Evolutionary conservation across 2,329 filamentous ascomycete species (phyloP), one percentile per base, ranked within the genome.

Genomic region (Graphiopsis chlorocephala): DNA sequence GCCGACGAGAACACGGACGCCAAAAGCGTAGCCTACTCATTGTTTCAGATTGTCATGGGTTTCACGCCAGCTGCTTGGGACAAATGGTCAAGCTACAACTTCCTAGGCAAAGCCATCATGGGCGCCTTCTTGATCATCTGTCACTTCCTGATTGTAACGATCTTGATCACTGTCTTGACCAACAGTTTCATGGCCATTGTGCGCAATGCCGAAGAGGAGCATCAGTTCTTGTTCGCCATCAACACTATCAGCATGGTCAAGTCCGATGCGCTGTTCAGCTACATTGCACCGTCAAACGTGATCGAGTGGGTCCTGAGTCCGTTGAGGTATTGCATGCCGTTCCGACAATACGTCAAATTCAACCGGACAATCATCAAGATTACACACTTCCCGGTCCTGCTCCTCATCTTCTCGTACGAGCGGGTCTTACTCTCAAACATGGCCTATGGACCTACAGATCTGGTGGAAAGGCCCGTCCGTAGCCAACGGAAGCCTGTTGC

Each of bases 161-260:
- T 98, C 61, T 82, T 98, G 35, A 94, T 98, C 71, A 96, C 93
- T 0, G 94, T 98, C n/a, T 78, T 98, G 67, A 96, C 93, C 5
- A 97, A 97, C 74, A 96, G 92, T 0, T 98, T 97, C 80, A 96
- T 96, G 90, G 88, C 90, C 1, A 94, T 97, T 74, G 92, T 95
- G 2, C 92, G 92, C 60, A 97, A 97, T 74, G 93, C 93, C 8
- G 92, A 92, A 63, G 90, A 97, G 75, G 94, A 97, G 78, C 93
- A 97, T 71, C 87, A 89, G 69, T 97, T 97, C 74, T 79, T 97
- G 2, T 97, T 98, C 73, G 94, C 94, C 0, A 93, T 98, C 76
- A 98, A 97, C 74, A 96, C 94, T 4, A 96, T 97, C 58, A 96
- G 92, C 4, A 96, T 97, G 91, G 94, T 97, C 69, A 98, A 97